Conservation (phyloP, 163 green algal genomes). For the Scenedesmus sp. region DNA sequence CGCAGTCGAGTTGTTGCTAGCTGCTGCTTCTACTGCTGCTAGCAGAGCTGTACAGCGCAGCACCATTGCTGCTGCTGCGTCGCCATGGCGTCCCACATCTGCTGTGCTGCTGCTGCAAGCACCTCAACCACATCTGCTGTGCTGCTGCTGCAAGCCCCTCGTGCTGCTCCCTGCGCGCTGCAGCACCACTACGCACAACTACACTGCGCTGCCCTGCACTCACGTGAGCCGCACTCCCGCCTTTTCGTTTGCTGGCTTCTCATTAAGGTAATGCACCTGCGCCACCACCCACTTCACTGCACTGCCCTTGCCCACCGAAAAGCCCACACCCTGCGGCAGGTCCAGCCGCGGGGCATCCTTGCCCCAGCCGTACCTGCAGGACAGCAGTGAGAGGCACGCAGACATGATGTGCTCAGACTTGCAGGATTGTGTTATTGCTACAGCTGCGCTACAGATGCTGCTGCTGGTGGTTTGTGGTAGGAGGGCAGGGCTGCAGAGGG, state of each 20-base stretch:
- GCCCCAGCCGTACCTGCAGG: conserved; percentile 83
- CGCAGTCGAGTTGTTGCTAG: too few species aligned
- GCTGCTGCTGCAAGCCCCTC: background rate
- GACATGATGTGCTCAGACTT: too few species aligned
- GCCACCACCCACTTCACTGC: conserved; percentile 78
- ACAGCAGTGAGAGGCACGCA: background rate
- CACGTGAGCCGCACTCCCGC: conserved; percentile 62
- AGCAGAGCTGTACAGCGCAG: background rate
- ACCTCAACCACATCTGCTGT: background rate
- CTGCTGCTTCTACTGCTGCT: too few species aligned
- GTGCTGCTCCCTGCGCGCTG: background rate
- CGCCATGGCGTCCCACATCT: too few species aligned
- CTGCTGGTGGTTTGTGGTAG: background rate
- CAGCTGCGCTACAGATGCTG: background rate
- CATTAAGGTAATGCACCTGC: conserved; percentile 74
- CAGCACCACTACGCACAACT: background rate
- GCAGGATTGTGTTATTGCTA: too few species aligned
- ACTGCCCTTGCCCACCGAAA: conserved; percentile 74
- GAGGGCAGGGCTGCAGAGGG: too few species aligned
- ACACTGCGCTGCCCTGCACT: background rate
- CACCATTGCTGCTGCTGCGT: background rate
- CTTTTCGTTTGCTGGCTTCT: conserved; percentile 56
- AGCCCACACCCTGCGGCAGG: conserved; percentile 80
- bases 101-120: background rate
- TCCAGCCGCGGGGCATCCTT: conserved; percentile 77